Conservation (phyloP, 2,329 filamentous ascomycete species). For the Claviceps africana region DNA sequence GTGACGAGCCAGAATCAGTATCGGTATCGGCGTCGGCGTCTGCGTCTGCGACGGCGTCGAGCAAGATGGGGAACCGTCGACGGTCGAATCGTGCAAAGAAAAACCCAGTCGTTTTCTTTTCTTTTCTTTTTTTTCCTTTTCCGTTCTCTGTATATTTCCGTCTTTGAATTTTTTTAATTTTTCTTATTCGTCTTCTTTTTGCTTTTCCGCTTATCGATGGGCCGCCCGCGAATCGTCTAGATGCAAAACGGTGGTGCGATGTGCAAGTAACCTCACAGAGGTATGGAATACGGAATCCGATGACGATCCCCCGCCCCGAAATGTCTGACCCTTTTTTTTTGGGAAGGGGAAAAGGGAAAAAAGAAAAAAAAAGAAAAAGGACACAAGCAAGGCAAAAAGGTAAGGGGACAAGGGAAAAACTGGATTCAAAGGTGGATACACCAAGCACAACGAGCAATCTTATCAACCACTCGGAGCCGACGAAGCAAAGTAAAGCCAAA, state of each 20-base stretch:
- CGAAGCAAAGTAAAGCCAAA: background rate
- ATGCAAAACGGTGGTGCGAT: background rate
- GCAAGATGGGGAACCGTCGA: no score
- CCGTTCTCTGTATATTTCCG: no score
- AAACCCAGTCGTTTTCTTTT: no score
- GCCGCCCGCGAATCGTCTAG: background rate
- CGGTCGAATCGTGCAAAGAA: no score
- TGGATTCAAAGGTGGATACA: background rate
- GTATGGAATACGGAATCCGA: background rate
- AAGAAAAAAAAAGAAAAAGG: no score
- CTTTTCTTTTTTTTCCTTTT: background rate
- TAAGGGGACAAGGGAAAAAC: background rate
- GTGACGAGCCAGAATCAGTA: background rate
- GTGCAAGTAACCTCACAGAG: slow-evolving; percentile 1
- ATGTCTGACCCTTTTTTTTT: background rate
- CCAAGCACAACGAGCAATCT: background rate
- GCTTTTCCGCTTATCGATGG: no score
- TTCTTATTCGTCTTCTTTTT: no score
- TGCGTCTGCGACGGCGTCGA: no score
- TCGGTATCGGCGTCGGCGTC: background rate
- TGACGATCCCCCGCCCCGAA: background rate
- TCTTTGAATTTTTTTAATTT: no score
- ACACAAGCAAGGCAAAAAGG: background rate
- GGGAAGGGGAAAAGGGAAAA: no score
- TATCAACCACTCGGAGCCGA: background rate